Evolutionary conservation across 257 asterid species (phyloP).

Genomic region (Striga asiatica): DNA sequence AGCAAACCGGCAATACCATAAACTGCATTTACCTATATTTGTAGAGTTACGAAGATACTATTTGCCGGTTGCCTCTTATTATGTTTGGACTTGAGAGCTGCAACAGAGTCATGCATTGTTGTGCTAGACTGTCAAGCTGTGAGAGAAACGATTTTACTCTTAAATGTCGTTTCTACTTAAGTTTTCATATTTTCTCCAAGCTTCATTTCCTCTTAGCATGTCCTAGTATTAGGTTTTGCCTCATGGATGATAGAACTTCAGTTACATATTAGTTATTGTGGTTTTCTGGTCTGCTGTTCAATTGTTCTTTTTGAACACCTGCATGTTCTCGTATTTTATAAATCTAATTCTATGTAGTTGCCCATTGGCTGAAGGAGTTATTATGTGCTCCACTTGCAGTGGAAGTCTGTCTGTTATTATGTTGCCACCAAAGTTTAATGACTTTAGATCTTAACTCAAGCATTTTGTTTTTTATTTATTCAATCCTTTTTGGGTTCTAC

Average conservation of each 20-base stretch:
- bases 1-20: no score
- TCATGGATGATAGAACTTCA: neutral
- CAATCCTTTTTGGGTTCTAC: constrained; percentile 20
- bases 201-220: neutral
- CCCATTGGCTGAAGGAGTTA: no score
- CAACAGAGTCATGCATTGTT: no score
- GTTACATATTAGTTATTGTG: neutral
- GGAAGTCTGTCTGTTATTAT: neutral
- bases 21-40: neutral
- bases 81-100: no score
- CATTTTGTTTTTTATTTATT: neutral
- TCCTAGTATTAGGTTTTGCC: neutral
- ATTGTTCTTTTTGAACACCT: neutral
- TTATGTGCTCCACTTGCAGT: neutral
- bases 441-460: constrained; percentile 9
- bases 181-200: neutral
- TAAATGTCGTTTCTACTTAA: no score
- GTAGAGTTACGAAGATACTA: no score
- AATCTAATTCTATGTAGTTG: no score
- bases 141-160: no score
- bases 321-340: neutral
- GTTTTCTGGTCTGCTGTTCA: neutral
- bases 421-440: neutral
- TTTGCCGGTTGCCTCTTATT: no score
- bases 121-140: no score